These are phyloP conservation scores for Euphorbia schlechtendalii DNA, from an alignment of 441 rosid genomes.

Conservation along the genomic window DNA sequence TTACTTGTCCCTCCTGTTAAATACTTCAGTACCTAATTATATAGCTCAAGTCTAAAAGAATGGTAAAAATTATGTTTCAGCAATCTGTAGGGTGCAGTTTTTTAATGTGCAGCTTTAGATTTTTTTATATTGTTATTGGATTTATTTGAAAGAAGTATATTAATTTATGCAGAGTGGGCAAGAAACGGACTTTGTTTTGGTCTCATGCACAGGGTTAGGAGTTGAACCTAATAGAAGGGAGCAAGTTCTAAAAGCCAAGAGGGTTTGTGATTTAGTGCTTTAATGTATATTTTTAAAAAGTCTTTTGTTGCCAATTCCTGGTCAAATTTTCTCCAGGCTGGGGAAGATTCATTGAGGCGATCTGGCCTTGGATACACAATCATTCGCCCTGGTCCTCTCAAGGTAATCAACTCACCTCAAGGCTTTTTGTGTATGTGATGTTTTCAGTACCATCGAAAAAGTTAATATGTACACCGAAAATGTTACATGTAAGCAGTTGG, in stretches of 20 bases:
- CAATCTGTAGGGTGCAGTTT: neutral
- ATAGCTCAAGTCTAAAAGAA: neutral
- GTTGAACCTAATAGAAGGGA: constrained; percentile 84
- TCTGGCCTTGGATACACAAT: constrained; percentile 97
- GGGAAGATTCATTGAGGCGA: constrained; percentile 87
- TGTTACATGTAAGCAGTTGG: neutral
- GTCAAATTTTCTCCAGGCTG: constrained; percentile 47
- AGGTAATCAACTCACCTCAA: constrained; percentile 37
- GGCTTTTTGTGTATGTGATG: neutral
- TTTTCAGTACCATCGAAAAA: no score
- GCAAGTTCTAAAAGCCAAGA: constrained; percentile 92
- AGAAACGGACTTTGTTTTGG: constrained; percentile 88
- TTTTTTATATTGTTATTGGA: neutral
- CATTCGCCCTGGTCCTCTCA: constrained; percentile 87
- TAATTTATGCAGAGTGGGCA: constrained; percentile 70
- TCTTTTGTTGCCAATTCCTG: neutral
- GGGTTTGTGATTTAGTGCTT: constrained; percentile 40
- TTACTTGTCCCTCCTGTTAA: neutral
- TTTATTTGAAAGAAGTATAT: neutral
- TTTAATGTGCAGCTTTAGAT: neutral
- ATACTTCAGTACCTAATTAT: neutral
- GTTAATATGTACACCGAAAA: neutral
- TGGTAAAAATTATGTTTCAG: neutral
- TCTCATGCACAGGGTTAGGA: constrained; percentile 88
- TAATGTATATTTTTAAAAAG: neutral